Evolutionary conservation across 2,329 filamentous ascomycete species (phyloP).

Genomic region (Teratosphaeriaceae sp.): DNA sequence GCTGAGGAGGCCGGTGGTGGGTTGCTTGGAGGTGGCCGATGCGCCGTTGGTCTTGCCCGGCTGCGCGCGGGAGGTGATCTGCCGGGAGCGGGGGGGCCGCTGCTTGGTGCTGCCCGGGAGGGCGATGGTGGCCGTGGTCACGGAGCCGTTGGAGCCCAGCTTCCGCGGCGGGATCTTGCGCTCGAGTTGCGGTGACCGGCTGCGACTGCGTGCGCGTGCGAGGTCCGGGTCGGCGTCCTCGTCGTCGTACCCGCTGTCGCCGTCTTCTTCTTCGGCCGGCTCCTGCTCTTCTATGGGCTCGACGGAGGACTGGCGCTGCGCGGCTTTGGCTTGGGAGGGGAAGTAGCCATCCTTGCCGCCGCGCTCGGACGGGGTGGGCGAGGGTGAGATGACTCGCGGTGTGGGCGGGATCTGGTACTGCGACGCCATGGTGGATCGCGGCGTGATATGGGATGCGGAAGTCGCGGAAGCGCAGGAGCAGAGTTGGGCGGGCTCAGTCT

Average conservation of each 20-base stretch:
- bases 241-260: constrained; percentile 9
- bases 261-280: constrained; percentile 31
- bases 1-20: constrained; percentile 16
- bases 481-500: background rate
- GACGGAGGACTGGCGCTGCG: constrained; percentile 36
- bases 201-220: constrained; percentile 59
- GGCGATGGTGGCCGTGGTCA: constrained; percentile 12
- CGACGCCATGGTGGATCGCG: background rate
- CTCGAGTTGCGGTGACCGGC: constrained; percentile 57
- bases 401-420: constrained; percentile 60
- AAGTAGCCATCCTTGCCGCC: constrained; percentile 56
- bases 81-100: constrained; percentile 15
- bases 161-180: constrained; percentile 12
- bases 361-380: constrained; percentile 62
- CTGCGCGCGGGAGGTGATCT: constrained; percentile 20
- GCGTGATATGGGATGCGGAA: too few species aligned
- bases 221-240: constrained; percentile 45
- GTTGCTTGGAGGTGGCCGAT: constrained; percentile 10
- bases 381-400: constrained; percentile 84
- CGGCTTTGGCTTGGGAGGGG: constrained; percentile 56
- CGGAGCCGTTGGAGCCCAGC: constrained; percentile 19
- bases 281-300: constrained; percentile 51
- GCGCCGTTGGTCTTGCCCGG: constrained; percentile 10
- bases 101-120: background rate
- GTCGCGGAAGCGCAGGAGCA: background rate